Base-by-base conservation (phyloP, 2,329 filamentous ascomycete species). In the Hirsutella rhossiliensis region DNA sequence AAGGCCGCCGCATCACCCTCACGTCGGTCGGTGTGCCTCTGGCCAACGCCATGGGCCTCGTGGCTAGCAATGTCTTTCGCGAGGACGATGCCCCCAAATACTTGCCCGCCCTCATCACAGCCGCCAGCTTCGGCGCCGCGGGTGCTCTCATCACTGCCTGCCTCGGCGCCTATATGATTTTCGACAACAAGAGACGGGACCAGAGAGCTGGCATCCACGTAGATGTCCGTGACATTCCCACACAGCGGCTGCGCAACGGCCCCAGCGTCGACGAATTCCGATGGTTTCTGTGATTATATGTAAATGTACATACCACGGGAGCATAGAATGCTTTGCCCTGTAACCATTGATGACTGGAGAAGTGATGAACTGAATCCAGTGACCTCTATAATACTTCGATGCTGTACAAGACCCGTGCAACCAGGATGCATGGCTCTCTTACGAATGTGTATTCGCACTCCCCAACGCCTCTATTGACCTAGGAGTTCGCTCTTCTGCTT, bases 41-140 rank as follows among this genome's bases (percentile, higher is more conserved):
- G 11, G 84, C 84, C 4, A 89, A 89, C 50, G 58, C 87, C 31
- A 88, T 88, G 81, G 82, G 82, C 11, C 66, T 87, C 2, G 80
- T 86, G 0, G 71, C 69, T 11, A 76, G 72, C 47, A 84, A 86
- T 52, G 82, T 87, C 49, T 87, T 86, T 63, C 69, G 72, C 3
- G 65, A 71, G 30, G 62, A 76, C 48, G 78, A 84, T 52, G 75
- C 74, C 11, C 82, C 82, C 0, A 76, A 81, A 52, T 86, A 86
- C 52, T 69, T 77, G 46, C 79, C 65, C 1, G 82, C 82, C 0
- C 59, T 86, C 36, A 71, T 78, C 37, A 84, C 79, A 0, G 81
- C 76, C 0, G 80, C 78, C 1, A 68, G 71, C 0, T 83, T 83
- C 62, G 82, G 82, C 0, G 81, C 70, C 0, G 65, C 65, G 0